Evolutionary conservation across 2,329 filamentous ascomycete species (phyloP).

Genomic region (Albophoma yamanashiensis): DNA sequence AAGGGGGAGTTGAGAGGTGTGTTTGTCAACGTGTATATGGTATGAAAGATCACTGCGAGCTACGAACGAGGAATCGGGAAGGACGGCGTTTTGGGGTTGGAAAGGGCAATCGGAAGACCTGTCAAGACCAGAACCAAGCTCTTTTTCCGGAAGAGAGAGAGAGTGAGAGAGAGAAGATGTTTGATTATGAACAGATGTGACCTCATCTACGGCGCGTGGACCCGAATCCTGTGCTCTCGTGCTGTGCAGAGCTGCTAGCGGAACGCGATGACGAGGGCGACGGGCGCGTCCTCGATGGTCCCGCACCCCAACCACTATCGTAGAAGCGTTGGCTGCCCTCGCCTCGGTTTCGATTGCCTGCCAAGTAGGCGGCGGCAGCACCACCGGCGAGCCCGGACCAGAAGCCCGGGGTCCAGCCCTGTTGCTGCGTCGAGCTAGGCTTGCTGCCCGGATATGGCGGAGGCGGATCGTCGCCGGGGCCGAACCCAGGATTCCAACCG

Average conservation of each 20-base stretch:
- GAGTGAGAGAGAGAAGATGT: neutral
- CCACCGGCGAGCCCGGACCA: conserved; percentile 61
- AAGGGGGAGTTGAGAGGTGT: conserved; percentile 2
- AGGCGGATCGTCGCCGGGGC: conserved; percentile 39
- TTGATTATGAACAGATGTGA: neutral
- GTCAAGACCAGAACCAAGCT: conserved; percentile 1
- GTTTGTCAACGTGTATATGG: conserved; percentile 10
- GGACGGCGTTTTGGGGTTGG: conserved; percentile 8
- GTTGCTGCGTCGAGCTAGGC: conserved; percentile 14
- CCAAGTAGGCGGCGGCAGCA: conserved; percentile 57
- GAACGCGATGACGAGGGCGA: conserved; percentile 23
- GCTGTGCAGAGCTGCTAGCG: conserved; percentile 30
- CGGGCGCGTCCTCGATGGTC: conserved; percentile 11
- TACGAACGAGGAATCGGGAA: neutral
- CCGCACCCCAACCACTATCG: conserved; percentile 17
- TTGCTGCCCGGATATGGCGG: conserved; percentile 33
- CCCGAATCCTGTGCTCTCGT: conserved; percentile 64
- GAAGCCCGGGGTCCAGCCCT: conserved; percentile 62
- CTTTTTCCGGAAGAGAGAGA: too few species aligned
- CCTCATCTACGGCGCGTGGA: conserved; percentile 49
- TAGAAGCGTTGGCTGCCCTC: conserved; percentile 17
- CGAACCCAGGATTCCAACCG: conserved; percentile 26
- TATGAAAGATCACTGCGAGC: conserved; percentile 4
- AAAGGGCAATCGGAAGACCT: conserved; percentile 6
- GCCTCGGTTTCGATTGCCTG: conserved; percentile 37